Percentiles rank a stretch among this genome's conserved stretches.
phyloP scores from a whole-genome alignment of 768 basidiomycete genomes.

The Pleurotus tuber-regium region DNA sequence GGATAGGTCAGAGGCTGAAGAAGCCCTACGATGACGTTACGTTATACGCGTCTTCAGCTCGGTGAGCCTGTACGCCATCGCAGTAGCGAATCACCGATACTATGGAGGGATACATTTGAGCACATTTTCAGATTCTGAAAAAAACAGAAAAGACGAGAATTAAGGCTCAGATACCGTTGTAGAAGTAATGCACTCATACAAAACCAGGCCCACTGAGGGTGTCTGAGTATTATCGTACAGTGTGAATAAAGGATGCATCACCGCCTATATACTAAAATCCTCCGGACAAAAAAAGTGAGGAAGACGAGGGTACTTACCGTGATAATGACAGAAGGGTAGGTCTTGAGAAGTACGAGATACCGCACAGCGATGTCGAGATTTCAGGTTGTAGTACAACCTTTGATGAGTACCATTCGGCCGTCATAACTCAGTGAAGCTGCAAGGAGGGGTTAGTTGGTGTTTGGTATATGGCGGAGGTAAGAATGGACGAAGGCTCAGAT shows the following conservation, averaged over 20 bases:
- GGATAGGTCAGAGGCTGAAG: too few relatives aligned
- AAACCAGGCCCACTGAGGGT: neutral
- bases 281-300: too few relatives aligned
- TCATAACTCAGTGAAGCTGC: neutral
- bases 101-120: too few relatives aligned
- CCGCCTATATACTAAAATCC: too few relatives aligned
- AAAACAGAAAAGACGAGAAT: too few relatives aligned
- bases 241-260: neutral
- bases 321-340: neutral
- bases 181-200: neutral
- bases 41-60: too few relatives aligned
- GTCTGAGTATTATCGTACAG: constrained; percentile 1
- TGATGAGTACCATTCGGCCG: neutral
- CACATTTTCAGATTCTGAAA: too few relatives aligned
- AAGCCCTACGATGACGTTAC: too few relatives aligned
- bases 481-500: neutral
- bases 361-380: neutral
- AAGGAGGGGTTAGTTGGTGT: neutral
- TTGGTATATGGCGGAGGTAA: neutral
- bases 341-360: too few relatives aligned
- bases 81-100: too few relatives aligned
- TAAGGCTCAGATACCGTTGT: neutral
- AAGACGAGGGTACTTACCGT: too few relatives aligned
- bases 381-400: neutral
- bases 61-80: too few relatives aligned